phyloP scores from a whole-genome alignment of 371 early-diverging fungal species.

The Phascolomyces articulosus region DNA sequence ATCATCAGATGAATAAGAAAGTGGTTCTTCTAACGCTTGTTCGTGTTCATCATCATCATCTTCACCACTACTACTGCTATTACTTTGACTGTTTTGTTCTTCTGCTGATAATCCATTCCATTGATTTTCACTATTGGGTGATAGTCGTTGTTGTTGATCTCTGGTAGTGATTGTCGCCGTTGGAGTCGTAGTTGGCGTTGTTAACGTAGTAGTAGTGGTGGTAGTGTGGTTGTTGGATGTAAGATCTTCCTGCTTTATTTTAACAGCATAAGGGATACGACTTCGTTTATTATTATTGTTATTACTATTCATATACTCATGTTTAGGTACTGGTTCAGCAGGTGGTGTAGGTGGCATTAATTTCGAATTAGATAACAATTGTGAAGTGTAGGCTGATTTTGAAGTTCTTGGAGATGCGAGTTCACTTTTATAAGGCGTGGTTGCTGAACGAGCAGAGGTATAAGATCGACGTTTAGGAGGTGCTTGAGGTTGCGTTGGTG shows the following conservation, averaged over 20 bases:
- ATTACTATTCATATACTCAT: slow-evolving; percentile 2
- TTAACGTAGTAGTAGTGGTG: neutral
- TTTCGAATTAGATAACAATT: slow-evolving; percentile 1
- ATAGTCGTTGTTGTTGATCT: neutral
- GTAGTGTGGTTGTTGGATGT: neutral
- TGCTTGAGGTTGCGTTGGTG: neutral
- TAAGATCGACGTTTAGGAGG: neutral
- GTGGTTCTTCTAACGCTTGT: too few species aligned
- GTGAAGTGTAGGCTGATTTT: neutral
- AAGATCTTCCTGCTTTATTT: neutral
- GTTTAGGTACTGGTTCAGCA: slow-evolving; percentile 1
- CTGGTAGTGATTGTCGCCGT: neutral
- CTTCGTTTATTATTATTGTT: slow-evolving; percentile 5
- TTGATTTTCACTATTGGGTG: neutral
- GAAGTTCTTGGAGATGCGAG: neutral
- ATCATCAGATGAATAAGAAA: too few species aligned
- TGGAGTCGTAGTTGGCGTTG: neutral
- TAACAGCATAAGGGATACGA: slow-evolving; percentile 10
- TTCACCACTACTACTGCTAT: neutral
- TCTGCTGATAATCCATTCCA: neutral
- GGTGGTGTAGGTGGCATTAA: slow-evolving; percentile 27
- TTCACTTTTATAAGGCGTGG: neutral
- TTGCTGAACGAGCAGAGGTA: neutral
- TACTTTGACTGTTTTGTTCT: neutral
- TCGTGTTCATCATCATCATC: neutral